These are phyloP conservation scores for Cryptosporidium muris DNA, from an alignment of 169 alveolate genomes.

Conservation along the genomic window DNA sequence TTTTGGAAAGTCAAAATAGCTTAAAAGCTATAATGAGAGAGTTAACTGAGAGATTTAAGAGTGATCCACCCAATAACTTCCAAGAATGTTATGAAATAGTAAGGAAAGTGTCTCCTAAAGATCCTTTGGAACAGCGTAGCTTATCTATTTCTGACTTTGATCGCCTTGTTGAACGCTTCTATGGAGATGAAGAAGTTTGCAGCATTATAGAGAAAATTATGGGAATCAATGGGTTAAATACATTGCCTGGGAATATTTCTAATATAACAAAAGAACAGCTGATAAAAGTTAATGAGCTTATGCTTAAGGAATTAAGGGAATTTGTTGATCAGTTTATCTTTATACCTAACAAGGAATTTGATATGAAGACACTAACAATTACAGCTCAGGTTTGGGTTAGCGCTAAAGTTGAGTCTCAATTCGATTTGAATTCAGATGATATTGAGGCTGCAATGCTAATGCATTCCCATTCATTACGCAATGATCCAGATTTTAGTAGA, in stretches of 20 bases:
- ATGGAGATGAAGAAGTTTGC: conserved; percentile 72
- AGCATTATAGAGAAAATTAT: conserved; percentile 58
- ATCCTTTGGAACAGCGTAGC: conserved; percentile 77
- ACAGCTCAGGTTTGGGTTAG: conserved; percentile 84
- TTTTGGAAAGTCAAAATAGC: conserved; percentile 76
- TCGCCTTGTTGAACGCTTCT: conserved; percentile 78
- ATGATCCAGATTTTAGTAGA: conserved; percentile 74
- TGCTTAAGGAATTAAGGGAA: conserved; percentile 80
- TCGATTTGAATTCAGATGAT: conserved; percentile 81
- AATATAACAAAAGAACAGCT: conserved; percentile 75
- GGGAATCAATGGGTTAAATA: conserved; percentile 70
- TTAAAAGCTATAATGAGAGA: conserved; percentile 76
- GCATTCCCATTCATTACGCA: conserved; percentile 72
- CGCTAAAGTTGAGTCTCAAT: conserved; percentile 84
- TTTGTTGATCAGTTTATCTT: conserved; percentile 76
- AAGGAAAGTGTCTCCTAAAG: conserved; percentile 73
- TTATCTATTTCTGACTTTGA: conserved; percentile 78
- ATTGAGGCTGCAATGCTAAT: conserved; percentile 80
- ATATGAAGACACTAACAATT: conserved; percentile 79
- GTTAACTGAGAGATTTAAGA: conserved; percentile 49
- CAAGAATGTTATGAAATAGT: conserved; percentile 72
- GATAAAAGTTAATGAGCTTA: conserved; percentile 80
- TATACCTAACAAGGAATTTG: conserved; percentile 75
- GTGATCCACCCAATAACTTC: conserved; percentile 34
- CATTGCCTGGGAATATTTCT: conserved; percentile 71